A percentile compares a stretch with the other conserved stretches of the same genome.
phyloP scores from a whole-genome alignment of 2,329 filamentous ascomycete genomes.

The Fusarium sp. region DNA sequence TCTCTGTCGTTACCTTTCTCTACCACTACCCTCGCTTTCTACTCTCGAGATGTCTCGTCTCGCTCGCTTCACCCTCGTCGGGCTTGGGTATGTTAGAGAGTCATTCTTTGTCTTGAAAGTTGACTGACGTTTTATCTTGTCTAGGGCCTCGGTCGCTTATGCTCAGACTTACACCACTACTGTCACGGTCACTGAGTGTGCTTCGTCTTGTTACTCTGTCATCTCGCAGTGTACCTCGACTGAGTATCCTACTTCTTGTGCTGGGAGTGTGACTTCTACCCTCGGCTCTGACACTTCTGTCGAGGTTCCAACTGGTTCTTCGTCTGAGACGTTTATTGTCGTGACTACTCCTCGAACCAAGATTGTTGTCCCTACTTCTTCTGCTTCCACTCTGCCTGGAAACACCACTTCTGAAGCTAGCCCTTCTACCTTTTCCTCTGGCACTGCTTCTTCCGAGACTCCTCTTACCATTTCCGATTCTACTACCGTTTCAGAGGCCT shows the following conservation, averaged over 20 bases:
- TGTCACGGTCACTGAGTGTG: slow-evolving; percentile 46
- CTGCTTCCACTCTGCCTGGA: slow-evolving; percentile 3
- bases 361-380: slow-evolving; percentile 15
- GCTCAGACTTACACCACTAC: slow-evolving; percentile 45
- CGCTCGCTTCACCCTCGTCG: slow-evolving; percentile 41
- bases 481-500: background rate
- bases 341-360: slow-evolving; percentile 2
- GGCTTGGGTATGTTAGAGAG: slow-evolving; percentile 39
- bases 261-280: background rate
- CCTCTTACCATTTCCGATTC: background rate
- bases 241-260: slow-evolving; percentile 9
- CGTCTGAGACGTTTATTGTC: background rate
- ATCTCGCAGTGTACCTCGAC: slow-evolving; percentile 36
- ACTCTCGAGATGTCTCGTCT: slow-evolving; percentile 31
- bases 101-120: background rate
- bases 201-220: slow-evolving; percentile 38
- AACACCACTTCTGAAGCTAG: slow-evolving; percentile 4
- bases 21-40: slow-evolving; percentile 14
- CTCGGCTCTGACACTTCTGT: slow-evolving; percentile 9
- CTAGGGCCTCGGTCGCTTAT: slow-evolving; percentile 38
- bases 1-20: background rate
- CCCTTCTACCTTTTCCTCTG: background rate
- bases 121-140: slow-evolving; percentile 16
- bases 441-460: background rate
- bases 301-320: slow-evolving; percentile 13